Evolutionary conservation across 768 basidiomycete genomes (phyloP), one percentile per base, ranked within the genome.

Genomic region (Podaxis rugospora): DNA sequence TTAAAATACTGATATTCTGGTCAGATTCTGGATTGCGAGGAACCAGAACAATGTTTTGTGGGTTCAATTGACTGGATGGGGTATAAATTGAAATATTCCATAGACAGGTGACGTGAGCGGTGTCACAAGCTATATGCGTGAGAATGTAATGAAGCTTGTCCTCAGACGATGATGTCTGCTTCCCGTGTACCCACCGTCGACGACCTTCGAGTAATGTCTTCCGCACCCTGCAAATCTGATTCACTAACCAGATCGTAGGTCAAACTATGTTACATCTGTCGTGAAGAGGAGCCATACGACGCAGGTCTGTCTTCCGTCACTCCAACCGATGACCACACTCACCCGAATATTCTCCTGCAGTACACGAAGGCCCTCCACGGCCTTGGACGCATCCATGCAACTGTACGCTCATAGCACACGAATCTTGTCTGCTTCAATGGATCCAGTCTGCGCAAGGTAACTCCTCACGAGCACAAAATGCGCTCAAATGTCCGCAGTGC

Each of bases 401-500:
- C 51, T 93, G 91, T 67, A 91, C 91, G 0, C 80, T 93, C 40
- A 76, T 93, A 42, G 91, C 91, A 2, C 91, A 92, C 71, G 89
- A 92, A 69, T 74, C 83, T 0, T 93, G 91, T 73, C 82, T 93
- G 14, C 79, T 92, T 35, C 83, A 85, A 64, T 93, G 91, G 91
- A 90, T 93, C 40, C 82, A 85, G 62, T 79, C 87, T 16, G 83
- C 89, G 2, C 87, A 92, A 65, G 76, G 80, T 23, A 84, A 76
- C 51, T 59, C 78, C 5, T 72, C 77, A 9, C 82, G 85, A 7
- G 78, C 83, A 28, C 72, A 80, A 1, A 88, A 89, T 67, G 88
- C 89, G 0, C 79, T 91, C 62, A 89, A 90, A 67, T 93, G 91
- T 66, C 90, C 91, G 0, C 91, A 93, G 63, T 93, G 91, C 63